Conservation (phyloP, 179 eudicot species). For the Silene noctiflora region DNA sequence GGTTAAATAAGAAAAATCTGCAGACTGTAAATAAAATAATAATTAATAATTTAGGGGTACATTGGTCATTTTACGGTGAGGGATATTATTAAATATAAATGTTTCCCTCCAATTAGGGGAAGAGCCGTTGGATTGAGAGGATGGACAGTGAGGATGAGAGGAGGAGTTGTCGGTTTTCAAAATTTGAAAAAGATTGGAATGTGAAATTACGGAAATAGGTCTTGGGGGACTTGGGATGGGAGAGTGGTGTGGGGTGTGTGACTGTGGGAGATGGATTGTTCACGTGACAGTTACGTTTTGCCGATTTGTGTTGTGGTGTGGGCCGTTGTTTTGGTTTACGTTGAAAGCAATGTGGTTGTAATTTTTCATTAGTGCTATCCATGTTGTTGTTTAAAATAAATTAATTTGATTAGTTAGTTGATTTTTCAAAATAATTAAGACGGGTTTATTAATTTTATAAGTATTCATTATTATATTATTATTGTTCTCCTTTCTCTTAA, state of each 20-base stretch:
- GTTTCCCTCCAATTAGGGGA: background rate
- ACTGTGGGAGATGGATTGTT: background rate
- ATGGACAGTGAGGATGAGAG: background rate
- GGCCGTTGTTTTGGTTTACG: background rate
- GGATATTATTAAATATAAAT: too few species aligned
- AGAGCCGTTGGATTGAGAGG: background rate
- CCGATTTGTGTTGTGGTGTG: background rate
- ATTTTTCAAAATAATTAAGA: too few species aligned
- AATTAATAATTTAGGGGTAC: background rate
- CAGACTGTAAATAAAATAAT: background rate
- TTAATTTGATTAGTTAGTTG: too few species aligned
- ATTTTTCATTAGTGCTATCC: background rate
- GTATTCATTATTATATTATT: too few species aligned
- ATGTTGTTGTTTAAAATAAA: too few species aligned
- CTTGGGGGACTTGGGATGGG: background rate
- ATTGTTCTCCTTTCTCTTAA: too few species aligned
- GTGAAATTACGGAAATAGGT: background rate
- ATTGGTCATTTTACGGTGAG: background rate
- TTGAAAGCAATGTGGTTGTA: background rate
- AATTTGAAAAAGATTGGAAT: background rate
- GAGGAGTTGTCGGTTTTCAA: background rate
- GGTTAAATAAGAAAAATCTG: constrained; percentile 12
- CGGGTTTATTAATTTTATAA: too few species aligned
- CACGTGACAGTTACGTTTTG: constrained; percentile 1
- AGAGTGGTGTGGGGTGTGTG: background rate